Evolutionary conservation across 371 early-diverging fungal genomes (phyloP).

Genomic region (Mucor lusitanicus): DNA sequence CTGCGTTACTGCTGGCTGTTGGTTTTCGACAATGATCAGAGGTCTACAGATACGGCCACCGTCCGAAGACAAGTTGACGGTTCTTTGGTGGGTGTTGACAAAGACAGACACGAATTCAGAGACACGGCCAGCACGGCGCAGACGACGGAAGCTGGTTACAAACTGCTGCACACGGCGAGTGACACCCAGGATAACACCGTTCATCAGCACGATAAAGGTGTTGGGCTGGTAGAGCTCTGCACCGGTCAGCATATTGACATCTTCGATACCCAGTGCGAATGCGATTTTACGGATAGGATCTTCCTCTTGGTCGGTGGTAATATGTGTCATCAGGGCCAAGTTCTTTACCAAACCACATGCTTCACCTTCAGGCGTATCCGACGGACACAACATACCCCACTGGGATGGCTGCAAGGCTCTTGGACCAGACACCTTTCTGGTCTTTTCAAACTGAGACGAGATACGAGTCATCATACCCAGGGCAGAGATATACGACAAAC

Average conservation of each 20-base stretch:
- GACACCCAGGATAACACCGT: conserved; percentile 91
- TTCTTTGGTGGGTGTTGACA: conserved; percentile 80
- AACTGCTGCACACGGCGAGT: conserved; percentile 81
- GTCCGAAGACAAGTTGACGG: conserved; percentile 96
- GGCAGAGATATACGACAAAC: conserved; percentile 97
- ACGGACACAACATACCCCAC: conserved; percentile 99
- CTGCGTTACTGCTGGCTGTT: conserved; percentile 69
- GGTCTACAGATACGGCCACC: conserved; percentile 99
- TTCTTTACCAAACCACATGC: conserved; percentile 99
- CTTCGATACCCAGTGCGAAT: conserved; percentile 87
- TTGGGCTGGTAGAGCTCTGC: conserved; percentile 76
- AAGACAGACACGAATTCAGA: conserved; percentile 95
- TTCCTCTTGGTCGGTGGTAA: conserved; percentile 95
- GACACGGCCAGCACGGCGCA: conserved; percentile 87
- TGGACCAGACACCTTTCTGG: conserved; percentile 99
- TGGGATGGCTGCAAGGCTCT: conserved; percentile 98
- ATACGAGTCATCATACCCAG: conserved; percentile 99
- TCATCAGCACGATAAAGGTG: conserved; percentile 87
- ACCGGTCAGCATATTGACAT: conserved; percentile 83
- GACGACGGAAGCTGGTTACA: conserved; percentile 79
- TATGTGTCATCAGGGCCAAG: conserved; percentile 98
- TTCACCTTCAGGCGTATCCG: conserved; percentile 99
- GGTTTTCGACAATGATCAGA: conserved; percentile 94
- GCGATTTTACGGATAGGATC: conserved; percentile 76
- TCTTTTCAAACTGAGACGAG: conserved; percentile 99